Evolutionary conservation across 108 stramenopile species (phyloP), one percentile per base, ranked within the genome.

Genomic region (Cyclotella baltica): DNA sequence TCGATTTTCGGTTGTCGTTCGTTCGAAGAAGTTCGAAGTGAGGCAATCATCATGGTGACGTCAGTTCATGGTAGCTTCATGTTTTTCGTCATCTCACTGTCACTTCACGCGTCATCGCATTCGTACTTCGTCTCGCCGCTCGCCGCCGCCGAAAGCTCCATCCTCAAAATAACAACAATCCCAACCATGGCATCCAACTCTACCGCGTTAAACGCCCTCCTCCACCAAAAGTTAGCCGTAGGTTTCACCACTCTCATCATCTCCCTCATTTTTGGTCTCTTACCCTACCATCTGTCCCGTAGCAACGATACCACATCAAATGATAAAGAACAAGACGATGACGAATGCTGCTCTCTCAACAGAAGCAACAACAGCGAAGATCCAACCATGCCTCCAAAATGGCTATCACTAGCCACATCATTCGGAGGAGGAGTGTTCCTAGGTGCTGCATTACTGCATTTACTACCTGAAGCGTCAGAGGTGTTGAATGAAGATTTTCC

Each of bases 371-470:
- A 55, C 25, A 10, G 25, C 13, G 20, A 34, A 61, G 59, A 61
- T 61, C 59, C 59, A 34, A 61, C 59, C 6, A 61, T 61, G 59
- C 59, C 33, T 34, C 59, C 59, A 16, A 61, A 61, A 61, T 61
- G 59, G 59, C 59, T 61, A 61, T 61, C 59, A 30, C 33, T 31
- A 10, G 59, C 59, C 15, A 61, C 59, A 1, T 61, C 59, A 13
- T 61, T 61, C 20, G 59, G 59, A 34, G 59, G 59, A 19, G 59
- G 59, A 61, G 59, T 61, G 0, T 61, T 61, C 13, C 33, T 61
- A 11, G 59, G 59, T 9, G 59, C 59, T 34, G 59, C 31, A 0
- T 0, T 61, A n/a, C 33, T 61, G 59, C 59, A 61, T 61, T 61
- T 61, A 34, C 15, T 61, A 61, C 59, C 59, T 33, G 59, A 61